Base-by-base conservation (phyloP, 768 basidiomycete genomes). In the Chlorophyllum brunneum region DNA sequence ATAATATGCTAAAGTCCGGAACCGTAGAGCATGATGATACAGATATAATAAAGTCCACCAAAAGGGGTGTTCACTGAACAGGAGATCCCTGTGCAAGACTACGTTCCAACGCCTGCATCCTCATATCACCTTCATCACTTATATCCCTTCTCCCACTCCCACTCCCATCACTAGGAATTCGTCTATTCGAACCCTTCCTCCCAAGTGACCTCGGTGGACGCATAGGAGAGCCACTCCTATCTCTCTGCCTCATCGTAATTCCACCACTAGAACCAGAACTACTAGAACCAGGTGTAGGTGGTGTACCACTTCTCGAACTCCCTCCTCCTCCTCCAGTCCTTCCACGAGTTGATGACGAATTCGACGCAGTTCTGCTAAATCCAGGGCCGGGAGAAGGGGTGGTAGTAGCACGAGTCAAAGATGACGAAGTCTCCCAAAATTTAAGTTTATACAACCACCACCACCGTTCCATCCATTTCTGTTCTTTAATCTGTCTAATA, bases 251-350 rank as follows among this genome's bases (percentile, higher is more conserved):
- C 65, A n/a, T n/a, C n/a, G n/a, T n/a, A n/a, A n/a, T 57, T 36
- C 66, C 64, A 13, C 63, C 63, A 18, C 54, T 44, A 27, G 41
- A 38, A 20, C 20, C 7, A 31, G 37, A 20, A 15, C 37, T 34
- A 16, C 47, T 34, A 10, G 44, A 46, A 11, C 56, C 60, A 33
- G 59, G 41, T 7, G 54, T 61, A 10, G 69, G 69, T 20, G 70
- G 71, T 11, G 71, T 73, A 16, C 65, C 68, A 51, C 70, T 69
- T 57, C 71, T 65, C 23, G 70, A 67, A 4, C 55, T 56, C 23
- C 56, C 55, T 7, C 63, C 61, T 48, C 66, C 55, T 29, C 54
- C 58, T 9, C 59, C 62, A 15, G 51, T 54, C 30, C 51, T 59
- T 11, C 60, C 60, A 23, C 55, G 56, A 16, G 1, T n/a, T 36